phyloP scores from a whole-genome alignment of 2,329 filamentous ascomycete species.

The Dactylellina parvicollis region DNA sequence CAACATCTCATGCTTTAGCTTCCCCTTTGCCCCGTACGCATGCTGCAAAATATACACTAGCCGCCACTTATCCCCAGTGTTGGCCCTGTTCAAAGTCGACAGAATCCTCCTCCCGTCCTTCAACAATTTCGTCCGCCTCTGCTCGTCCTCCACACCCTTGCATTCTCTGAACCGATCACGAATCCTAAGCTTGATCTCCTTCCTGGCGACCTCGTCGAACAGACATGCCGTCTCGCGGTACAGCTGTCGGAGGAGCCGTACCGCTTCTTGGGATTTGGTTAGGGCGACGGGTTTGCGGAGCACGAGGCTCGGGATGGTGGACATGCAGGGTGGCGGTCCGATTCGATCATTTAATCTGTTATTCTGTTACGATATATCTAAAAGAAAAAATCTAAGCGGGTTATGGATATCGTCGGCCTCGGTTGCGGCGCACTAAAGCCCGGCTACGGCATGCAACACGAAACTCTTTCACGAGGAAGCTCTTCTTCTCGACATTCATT shows the following conservation, averaged over 20 bases:
- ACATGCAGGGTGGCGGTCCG: constrained; percentile 31
- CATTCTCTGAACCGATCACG: constrained; percentile 53
- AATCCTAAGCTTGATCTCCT: constrained; percentile 53
- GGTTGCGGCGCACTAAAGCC: constrained; percentile 20
- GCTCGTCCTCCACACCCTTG: constrained; percentile 10
- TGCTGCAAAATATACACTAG: constrained; percentile 54
- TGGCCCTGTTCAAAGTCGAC: constrained; percentile 56
- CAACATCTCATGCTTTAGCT: constrained; percentile 55
- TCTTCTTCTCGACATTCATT: neutral
- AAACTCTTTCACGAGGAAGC: constrained; percentile 30
- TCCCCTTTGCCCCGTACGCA: constrained; percentile 56
- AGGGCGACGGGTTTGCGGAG: constrained; percentile 43
- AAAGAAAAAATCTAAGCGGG: neutral
- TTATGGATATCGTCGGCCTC: constrained; percentile 51
- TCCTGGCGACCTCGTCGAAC: constrained; percentile 57
- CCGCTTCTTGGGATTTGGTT: constrained; percentile 42
- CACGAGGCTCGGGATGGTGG: constrained; percentile 39
- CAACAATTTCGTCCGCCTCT: constrained; percentile 44
- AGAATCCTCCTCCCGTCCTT: constrained; percentile 56
- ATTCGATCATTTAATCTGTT: constrained; percentile 18
- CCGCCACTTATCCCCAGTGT: constrained; percentile 56
- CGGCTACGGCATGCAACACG: constrained; percentile 43
- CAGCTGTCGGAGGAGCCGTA: constrained; percentile 27
- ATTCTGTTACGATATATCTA: neutral
- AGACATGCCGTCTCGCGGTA: constrained; percentile 56